phyloP scores from a whole-genome alignment of 371 early-diverging fungal species.

The Caulochytrium protostelioides region DNA sequence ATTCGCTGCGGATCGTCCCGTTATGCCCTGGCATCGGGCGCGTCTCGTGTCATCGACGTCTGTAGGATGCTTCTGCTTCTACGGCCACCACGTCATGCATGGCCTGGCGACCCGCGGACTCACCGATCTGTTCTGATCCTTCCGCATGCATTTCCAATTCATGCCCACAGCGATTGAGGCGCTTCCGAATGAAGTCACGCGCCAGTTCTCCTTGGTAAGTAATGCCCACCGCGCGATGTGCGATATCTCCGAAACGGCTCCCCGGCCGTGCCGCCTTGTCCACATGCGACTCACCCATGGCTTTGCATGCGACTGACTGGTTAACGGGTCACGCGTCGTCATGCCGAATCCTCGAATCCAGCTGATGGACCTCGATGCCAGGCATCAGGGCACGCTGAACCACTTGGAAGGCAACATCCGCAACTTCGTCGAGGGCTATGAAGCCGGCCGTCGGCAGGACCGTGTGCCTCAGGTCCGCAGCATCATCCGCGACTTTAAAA shows the following conservation, averaged over 20 bases:
- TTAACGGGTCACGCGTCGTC: not conserved
- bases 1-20: too few relatives aligned
- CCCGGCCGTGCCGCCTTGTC: not conserved
- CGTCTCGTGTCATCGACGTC: too few relatives aligned
- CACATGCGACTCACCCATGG: not conserved
- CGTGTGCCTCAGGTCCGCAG: slow-evolving; percentile 15
- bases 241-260: not conserved
- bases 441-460: too few relatives aligned
- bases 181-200: slow-evolving; percentile 66
- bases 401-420: slow-evolving; percentile 8
- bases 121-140: too few relatives aligned
- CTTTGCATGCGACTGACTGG: not conserved
- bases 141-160: too few relatives aligned
- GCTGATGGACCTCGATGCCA: not conserved
- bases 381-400: slow-evolving; percentile 1
- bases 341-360: not conserved
- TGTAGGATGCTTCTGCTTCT: slow-evolving; percentile 10
- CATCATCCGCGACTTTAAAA: too few relatives aligned
- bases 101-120: too few relatives aligned
- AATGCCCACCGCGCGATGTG: not conserved
- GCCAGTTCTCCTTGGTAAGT: slow-evolving; percentile 52
- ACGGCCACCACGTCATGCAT: not conserved
- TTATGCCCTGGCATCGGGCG: too few relatives aligned
- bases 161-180: slow-evolving; percentile 40
- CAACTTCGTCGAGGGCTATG: too few relatives aligned